These are phyloP conservation scores for Ephemerocybe angulata DNA, from an alignment of 768 basidiomycete genomes.

Conservation along the genomic window DNA sequence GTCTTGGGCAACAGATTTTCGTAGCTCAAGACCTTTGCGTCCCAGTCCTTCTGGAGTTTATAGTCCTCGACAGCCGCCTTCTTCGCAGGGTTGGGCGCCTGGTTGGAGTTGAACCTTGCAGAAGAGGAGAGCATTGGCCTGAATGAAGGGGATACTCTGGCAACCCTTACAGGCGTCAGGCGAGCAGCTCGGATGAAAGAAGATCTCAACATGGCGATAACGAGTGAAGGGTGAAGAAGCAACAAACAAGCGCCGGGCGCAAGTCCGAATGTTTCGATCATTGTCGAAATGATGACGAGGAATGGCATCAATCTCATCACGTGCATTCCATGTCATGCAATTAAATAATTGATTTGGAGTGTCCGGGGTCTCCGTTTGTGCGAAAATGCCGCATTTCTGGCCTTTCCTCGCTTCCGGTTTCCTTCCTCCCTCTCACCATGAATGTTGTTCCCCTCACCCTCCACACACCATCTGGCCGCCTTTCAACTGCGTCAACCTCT, in stretches of 20 bases:
- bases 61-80: slow-evolving; percentile 36
- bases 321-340: slow-evolving; percentile 11
- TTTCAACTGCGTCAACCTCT: background rate
- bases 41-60: slow-evolving; percentile 69
- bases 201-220: slow-evolving; percentile 26
- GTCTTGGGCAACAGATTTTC: slow-evolving; percentile 80
- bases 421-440: slow-evolving; percentile 1
- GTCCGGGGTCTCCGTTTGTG: slow-evolving; percentile 18
- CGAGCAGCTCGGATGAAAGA: slow-evolving; percentile 22
- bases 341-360: background rate
- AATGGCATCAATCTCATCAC: slow-evolving; percentile 12
- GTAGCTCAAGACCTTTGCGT: slow-evolving; percentile 66
- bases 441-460: background rate
- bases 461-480: background rate
- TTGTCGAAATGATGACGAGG: slow-evolving; percentile 8
- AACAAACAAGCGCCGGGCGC: no score
- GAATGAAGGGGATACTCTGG: slow-evolving; percentile 2
- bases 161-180: background rate
- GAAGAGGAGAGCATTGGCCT: slow-evolving; percentile 10
- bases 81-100: slow-evolving; percentile 25
- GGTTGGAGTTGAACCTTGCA: slow-evolving; percentile 30
- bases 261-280: no score
- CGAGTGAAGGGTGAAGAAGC: slow-evolving; percentile 1
- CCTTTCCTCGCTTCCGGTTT: background rate
- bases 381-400: slow-evolving; percentile 25